Evolutionary conservation across 225 moss, liverwort and hornwort genomes (phyloP).

Genomic region (Sphagnum contortum): DNA sequence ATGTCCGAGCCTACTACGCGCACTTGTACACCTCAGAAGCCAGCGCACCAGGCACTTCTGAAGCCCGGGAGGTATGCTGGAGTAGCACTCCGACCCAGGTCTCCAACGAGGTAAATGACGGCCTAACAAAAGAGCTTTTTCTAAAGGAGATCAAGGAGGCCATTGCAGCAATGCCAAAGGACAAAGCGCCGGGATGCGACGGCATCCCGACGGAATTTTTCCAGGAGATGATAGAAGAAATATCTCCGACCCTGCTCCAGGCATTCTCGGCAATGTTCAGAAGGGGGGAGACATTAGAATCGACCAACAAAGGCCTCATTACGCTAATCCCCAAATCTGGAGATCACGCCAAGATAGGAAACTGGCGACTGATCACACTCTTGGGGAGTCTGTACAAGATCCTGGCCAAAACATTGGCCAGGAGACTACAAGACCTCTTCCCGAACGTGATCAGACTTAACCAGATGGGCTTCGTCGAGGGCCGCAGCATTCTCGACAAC

Average conservation of each 20-base stretch:
- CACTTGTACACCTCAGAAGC: not conserved
- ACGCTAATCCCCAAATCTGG: not conserved
- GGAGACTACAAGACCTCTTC: not conserved
- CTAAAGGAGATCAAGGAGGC: not conserved
- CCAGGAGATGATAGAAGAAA: not conserved
- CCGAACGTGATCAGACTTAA: not conserved
- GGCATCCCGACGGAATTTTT: constrained; percentile 4
- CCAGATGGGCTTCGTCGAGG: not conserved
- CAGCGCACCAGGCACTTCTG: not conserved
- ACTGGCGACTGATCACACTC: not conserved
- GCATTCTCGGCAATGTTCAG: not conserved
- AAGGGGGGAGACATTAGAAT: not conserved
- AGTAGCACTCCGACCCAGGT: not conserved
- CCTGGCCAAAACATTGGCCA: not conserved
- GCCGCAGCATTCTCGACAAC: not conserved
- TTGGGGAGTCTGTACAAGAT: not conserved
- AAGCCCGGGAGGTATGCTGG: not conserved
- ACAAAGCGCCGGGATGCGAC: constrained; percentile 3
- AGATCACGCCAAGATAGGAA: not conserved
- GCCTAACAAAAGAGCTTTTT: not conserved
- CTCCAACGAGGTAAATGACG: not conserved
- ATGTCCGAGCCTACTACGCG: not conserved
- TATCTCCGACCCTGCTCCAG: not conserved
- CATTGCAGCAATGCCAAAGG: not conserved
- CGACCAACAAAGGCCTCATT: not conserved